These are phyloP conservation scores for Boletus barrowsii DNA, from an alignment of 768 basidiomycete genomes.

Conservation along the genomic window DNA sequence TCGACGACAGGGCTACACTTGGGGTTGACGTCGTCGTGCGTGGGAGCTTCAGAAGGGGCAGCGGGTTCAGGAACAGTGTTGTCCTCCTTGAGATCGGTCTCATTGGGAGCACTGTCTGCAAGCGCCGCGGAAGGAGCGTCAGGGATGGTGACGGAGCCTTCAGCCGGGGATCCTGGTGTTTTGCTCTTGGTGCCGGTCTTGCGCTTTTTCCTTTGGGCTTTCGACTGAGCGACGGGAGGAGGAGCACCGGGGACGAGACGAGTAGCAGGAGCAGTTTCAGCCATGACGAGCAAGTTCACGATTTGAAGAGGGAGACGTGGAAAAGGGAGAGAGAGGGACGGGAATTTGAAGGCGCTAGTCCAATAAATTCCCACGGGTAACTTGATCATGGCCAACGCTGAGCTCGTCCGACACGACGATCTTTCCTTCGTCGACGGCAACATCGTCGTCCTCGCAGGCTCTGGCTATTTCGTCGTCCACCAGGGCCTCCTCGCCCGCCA, in stretches of 20 bases:
- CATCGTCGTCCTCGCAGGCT: constrained; percentile 55
- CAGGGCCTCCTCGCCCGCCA: constrained; percentile 62
- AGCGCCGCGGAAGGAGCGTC: constrained; percentile 45
- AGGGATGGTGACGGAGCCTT: constrained; percentile 37
- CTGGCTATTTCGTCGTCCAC: constrained; percentile 67
- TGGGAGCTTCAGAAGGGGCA: constrained; percentile 38
- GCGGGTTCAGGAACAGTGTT: constrained; percentile 45
- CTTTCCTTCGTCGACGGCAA: constrained; percentile 71
- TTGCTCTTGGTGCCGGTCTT: constrained; percentile 51
- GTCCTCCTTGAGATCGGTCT: constrained; percentile 45
- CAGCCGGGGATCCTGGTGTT: constrained; percentile 45
- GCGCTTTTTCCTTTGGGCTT: constrained; percentile 68
- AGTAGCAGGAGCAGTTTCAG: constrained; percentile 30
- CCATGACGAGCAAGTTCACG: constrained; percentile 26
- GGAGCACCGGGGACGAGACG: constrained; percentile 80
- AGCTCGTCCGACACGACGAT: constrained; percentile 44
- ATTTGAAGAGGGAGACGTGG: constrained; percentile 2
- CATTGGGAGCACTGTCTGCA: constrained; percentile 50
- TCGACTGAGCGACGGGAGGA: constrained; percentile 54
- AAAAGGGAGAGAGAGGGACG: neutral
- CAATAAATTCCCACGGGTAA: constrained; percentile 16
- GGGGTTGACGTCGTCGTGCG: constrained; percentile 41
- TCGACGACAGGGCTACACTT: constrained; percentile 74
- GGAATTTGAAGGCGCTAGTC: constrained; percentile 13
- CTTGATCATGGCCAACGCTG: constrained; percentile 12